Evolutionary conservation across 441 rosid species (phyloP), one percentile per base, ranked within the genome.

Genomic region (Breynia disticha): DNA sequence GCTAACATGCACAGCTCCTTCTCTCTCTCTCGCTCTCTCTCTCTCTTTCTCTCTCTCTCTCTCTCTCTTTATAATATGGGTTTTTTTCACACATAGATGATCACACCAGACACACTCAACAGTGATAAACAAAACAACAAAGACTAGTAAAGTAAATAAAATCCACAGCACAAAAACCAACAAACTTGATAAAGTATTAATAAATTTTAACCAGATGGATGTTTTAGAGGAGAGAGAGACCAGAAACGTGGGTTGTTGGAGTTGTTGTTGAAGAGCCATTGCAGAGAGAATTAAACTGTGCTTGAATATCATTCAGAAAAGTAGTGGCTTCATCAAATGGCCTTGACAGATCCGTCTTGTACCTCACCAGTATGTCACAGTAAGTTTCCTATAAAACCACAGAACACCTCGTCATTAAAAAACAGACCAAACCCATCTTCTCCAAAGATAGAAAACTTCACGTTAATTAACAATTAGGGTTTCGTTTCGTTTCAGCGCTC

Each of bases 241-340:
- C 77, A 17, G 64, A 53, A 63, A 56, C 37, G 15, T 54, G 56
- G 65, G 55, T 59, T 46, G 60, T 56, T 32, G 74, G 60, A 46
- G 68, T 50, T 49, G 55, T 59, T 39, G 74, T 59, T 39, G 74
- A 60, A 50, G 67, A 45, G 54, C 66, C 74, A 43, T 47, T 60
- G 80, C 86, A 77, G 59, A 82, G 83, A 28, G 55, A 55, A 59
- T 64, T 68, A 35, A 82, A 79, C 68, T 79, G 83, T 46, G 63
- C 65, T 64, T 72, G 72, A 21, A 79, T 70, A 16, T 59, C 67
- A 63, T 67, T 67, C 66, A 82, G 59, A 67, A 79, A 82, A 46
- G 67, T 17, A 4, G 77, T 68, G 19, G 89, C 89, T 69, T 82
- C 86, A 19, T 77, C 71, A 18, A 79, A 79, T 11, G 89, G 80